These are phyloP conservation scores for Pichia ethanolica DNA, from an alignment of 805 yeast species.

Conservation along the genomic window DNA sequence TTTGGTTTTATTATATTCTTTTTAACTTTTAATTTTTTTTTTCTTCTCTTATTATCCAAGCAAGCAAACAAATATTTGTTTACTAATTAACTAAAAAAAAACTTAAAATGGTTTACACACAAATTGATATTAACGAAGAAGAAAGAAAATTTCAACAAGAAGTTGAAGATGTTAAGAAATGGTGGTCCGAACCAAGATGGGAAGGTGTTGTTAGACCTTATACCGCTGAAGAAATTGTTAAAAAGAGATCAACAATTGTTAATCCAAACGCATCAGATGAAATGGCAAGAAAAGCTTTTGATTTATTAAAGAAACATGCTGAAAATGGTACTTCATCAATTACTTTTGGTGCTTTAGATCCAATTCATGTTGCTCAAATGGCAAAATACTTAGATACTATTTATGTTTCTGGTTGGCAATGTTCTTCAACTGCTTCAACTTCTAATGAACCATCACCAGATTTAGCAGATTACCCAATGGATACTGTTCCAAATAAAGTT, in stretches of 20 bases:
- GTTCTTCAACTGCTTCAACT: slow-evolving; percentile 95
- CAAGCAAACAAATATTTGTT: neutral
- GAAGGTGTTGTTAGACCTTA: slow-evolving; percentile 78
- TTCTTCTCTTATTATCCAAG: neutral
- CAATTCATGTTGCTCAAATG: slow-evolving; percentile 94
- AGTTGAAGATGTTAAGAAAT: slow-evolving; percentile 63
- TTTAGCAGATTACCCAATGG: slow-evolving; percentile 97
- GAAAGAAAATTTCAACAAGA: slow-evolving; percentile 59
- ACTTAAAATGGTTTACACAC: slow-evolving; percentile 39
- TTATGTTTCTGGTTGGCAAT: slow-evolving; percentile 98
- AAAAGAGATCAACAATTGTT: slow-evolving; percentile 75
- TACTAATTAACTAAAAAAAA: neutral
- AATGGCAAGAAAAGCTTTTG: slow-evolving; percentile 78
- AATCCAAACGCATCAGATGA: slow-evolving; percentile 67
- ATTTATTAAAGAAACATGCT: slow-evolving; percentile 65
- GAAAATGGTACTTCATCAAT: slow-evolving; percentile 65
- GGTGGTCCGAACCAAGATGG: slow-evolving; percentile 98
- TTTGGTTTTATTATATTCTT: no score
- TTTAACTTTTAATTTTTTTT: neutral
- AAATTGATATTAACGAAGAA: slow-evolving; percentile 53
- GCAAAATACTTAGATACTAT: slow-evolving; percentile 88
- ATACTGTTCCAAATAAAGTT: slow-evolving; percentile 97
- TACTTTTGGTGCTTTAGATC: slow-evolving; percentile 95
- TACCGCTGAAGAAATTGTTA: slow-evolving; percentile 81
- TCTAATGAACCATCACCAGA: slow-evolving; percentile 98